Percentiles rank a stretch among this genome's conserved stretches.
Evolutionary conservation across 257 asterid species (phyloP).

Genomic region (Plantago major): DNA sequence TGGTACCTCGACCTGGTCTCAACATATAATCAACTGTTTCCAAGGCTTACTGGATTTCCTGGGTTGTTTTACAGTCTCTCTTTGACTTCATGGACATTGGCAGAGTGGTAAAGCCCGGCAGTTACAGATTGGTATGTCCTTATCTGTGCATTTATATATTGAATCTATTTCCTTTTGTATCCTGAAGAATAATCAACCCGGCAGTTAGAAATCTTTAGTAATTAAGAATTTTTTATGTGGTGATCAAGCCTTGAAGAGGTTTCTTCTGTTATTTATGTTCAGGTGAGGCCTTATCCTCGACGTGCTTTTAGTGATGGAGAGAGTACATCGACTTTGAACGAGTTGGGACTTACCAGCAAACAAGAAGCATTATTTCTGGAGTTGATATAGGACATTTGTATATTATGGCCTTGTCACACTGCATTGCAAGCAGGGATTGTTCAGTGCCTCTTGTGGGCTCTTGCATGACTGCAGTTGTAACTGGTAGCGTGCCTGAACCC

Average conservation of each 20-base stretch:
- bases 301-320: slow-evolving; percentile 77
- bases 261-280: slow-evolving; percentile 11
- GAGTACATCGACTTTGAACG: slow-evolving; percentile 48
- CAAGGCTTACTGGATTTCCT: too few relatives aligned
- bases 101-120: slow-evolving; percentile 76
- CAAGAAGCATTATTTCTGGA: slow-evolving; percentile 96
- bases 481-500: background rate
- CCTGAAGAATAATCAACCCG: too few relatives aligned
- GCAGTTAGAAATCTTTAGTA: background rate
- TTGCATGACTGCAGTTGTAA: slow-evolving; percentile 6
- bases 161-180: too few relatives aligned
- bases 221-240: background rate
- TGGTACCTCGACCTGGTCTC: too few relatives aligned
- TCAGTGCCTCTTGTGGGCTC: slow-evolving; percentile 9
- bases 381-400: slow-evolving; percentile 40
- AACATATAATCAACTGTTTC: too few relatives aligned
- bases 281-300: slow-evolving; percentile 96
- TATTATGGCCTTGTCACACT: slow-evolving; percentile 2
- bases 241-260: background rate
- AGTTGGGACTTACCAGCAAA: slow-evolving; percentile 88
- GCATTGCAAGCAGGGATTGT: background rate
- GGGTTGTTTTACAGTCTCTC: slow-evolving; percentile 50
- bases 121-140: slow-evolving; percentile 80
- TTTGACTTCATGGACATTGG: slow-evolving; percentile 85
- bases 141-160: background rate